Evolutionary conservation across 2,329 filamentous ascomycete species (phyloP).

Genomic region (Xylariales sp.): DNA sequence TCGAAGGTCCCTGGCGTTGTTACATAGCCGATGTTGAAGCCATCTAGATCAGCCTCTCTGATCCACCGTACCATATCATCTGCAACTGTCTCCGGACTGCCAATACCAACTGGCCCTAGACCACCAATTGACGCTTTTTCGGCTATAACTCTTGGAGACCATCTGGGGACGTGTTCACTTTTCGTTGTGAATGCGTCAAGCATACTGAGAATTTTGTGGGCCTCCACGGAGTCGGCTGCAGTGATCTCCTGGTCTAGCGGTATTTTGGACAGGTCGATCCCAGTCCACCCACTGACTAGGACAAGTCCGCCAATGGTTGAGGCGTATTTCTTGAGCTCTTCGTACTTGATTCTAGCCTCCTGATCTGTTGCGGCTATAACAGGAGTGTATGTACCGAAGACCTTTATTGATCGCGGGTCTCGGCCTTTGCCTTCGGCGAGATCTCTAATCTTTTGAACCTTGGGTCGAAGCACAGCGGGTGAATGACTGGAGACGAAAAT

Average conservation of each 20-base stretch:
- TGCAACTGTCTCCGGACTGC: constrained; percentile 22
- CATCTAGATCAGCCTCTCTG: constrained; percentile 21
- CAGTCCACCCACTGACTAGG: constrained; percentile 53
- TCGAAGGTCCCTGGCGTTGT: constrained; percentile 24
- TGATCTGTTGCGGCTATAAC: constrained; percentile 45
- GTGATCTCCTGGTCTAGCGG: constrained; percentile 54
- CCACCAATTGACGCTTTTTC: constrained; percentile 36
- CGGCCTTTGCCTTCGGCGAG: constrained; percentile 46
- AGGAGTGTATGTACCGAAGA: constrained; percentile 47
- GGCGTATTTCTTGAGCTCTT: constrained; percentile 46
- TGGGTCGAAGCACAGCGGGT: constrained; percentile 41
- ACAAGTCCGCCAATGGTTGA: constrained; percentile 50
- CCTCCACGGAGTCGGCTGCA: constrained; percentile 48
- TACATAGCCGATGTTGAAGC: constrained; percentile 24
- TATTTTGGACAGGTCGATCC: constrained; percentile 54
- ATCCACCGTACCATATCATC: constrained; percentile 24
- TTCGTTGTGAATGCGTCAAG: constrained; percentile 44
- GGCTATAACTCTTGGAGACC: constrained; percentile 40
- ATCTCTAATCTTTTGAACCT: constrained; percentile 47
- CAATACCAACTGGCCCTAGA: constrained; percentile 19
- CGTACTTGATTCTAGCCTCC: constrained; percentile 48
- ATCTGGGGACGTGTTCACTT: constrained; percentile 37
- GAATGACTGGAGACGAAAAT: constrained; percentile 54
- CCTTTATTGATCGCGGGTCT: constrained; percentile 52
- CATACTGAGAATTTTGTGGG: constrained; percentile 44